These are phyloP conservation scores for Starmerella tilneyi DNA, from an alignment of 805 yeast species.

Conservation along the genomic window DNA sequence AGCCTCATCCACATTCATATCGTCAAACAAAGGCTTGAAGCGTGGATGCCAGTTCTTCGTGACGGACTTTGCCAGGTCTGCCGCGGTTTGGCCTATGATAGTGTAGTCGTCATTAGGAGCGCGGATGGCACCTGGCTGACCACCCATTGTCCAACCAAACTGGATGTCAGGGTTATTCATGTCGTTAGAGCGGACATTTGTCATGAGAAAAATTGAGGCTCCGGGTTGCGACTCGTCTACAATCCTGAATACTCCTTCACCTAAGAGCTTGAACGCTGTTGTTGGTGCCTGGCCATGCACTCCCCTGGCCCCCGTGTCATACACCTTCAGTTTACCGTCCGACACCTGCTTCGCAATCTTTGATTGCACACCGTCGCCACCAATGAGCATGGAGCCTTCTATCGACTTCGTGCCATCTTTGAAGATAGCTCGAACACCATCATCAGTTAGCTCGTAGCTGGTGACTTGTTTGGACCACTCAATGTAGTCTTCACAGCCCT, in stretches of 20 bases:
- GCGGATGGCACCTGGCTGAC: background rate
- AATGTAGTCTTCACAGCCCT: background rate
- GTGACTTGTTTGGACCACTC: background rate
- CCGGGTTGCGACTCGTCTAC: background rate
- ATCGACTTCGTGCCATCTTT: slow-evolving; percentile 1
- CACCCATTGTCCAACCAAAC: background rate
- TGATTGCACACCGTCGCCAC: background rate
- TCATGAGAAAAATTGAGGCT: background rate
- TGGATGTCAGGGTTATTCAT: background rate
- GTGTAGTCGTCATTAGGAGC: background rate
- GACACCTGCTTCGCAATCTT: background rate
- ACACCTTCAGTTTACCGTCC: background rate
- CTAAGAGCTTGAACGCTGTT: background rate
- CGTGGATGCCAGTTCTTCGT: background rate
- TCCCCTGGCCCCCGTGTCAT: background rate
- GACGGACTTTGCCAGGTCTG: background rate
- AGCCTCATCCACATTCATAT: background rate
- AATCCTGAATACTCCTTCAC: background rate
- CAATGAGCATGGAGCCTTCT: background rate
- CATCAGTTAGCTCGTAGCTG: background rate
- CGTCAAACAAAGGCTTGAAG: background rate
- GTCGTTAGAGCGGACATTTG: background rate
- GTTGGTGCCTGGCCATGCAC: slow-evolving; percentile 1
- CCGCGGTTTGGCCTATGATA: background rate
- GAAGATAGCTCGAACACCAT: background rate